Evolutionary conservation across 2,329 filamentous ascomycete species (phyloP), one percentile per base, ranked within the genome.

Genomic region (Clarireedia homoeocarpa): DNA sequence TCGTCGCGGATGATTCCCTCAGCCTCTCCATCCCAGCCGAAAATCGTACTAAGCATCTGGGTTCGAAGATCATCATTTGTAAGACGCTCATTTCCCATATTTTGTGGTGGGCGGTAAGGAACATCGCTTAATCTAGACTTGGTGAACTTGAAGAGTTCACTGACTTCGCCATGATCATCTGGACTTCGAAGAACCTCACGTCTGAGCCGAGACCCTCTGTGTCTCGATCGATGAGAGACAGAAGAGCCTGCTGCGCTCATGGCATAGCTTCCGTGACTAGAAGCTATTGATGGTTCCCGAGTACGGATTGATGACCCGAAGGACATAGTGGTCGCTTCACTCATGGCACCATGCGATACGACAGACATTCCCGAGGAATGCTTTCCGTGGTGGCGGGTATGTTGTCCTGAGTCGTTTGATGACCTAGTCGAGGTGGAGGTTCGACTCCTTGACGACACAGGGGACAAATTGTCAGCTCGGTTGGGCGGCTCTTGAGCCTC

Each of bases 31-130:
- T 92, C 85, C 91, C 94, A 99, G 3, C 94, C 94, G 70, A 99
- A 99, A 2, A 99, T 91, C 5, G 91, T 87, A 63, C 81, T 89
- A 4, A 99, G 79, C 91, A 99, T 96, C 70, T 96, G 91, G 48
- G 80, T 81, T 48, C 92, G 84, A 46, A 96, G 78, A 62, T 95
- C 86, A 63, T 96, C 87, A 59, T 85, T 85, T 3, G 86, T 88
- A 24, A 89, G 72, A 27, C 78, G 79, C 3, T 75, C 71, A 55
- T 82, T 78, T 61, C 86, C 80, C 14, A 77, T 64, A 1, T 76
- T 72, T 14, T 83, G 78, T 0, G 85, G 82, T 48, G 86, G 83
- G 64, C 86, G 85, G 68, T 95, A 95, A 0, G 89, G 85, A 4
- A 96, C 82, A 61, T 96, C 90, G 59, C 82, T 87, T 6, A 97